Percentiles rank a stretch among this genome's conserved stretches.
phyloP scores from a whole-genome alignment of 1,284 basidiomycete species.

The Heterobasidion irregulare region DNA sequence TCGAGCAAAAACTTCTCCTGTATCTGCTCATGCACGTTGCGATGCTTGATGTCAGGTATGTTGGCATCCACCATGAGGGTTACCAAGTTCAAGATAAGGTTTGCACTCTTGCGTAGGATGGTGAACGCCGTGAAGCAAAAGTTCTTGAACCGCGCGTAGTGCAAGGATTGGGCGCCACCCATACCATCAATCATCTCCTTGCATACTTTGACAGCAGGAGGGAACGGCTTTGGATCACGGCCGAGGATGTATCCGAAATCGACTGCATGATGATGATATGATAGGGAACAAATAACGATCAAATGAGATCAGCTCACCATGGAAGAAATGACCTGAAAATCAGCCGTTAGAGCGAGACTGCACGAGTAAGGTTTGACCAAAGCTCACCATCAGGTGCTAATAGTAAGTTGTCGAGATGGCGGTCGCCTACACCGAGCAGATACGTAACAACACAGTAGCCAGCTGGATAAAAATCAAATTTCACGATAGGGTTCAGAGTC shows the following conservation, averaged over 20 bases:
- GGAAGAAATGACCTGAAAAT: conserved; percentile 70
- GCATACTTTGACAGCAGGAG: conserved; percentile 96
- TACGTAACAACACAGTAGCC: conserved; percentile 99
- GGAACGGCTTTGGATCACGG: conserved; percentile 96
- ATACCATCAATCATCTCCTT: conserved; percentile 99
- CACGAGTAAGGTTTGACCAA: conserved; percentile 21
- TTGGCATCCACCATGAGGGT: conserved; percentile 98
- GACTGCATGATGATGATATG: conserved; percentile 40
- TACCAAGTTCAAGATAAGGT: conserved; percentile 93
- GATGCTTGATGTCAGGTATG: conserved; percentile 94
- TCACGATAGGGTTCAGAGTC: not conserved
- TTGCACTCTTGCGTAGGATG: conserved; percentile 94
- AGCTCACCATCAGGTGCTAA: conserved; percentile 82
- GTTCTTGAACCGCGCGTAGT: conserved; percentile 92
- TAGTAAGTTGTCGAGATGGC: conserved; percentile 94
- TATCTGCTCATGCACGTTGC: conserved; percentile 81
- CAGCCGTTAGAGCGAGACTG: not conserved
- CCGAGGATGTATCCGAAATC: conserved; percentile 99
- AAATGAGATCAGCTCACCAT: conserved; percentile 40
- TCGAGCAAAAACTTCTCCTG: conserved; percentile 97
- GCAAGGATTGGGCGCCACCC: conserved; percentile 90
- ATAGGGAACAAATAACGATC: not conserved
- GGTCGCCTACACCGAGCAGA: conserved; percentile 92
- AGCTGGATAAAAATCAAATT: conserved; percentile 38
- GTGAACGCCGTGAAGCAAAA: conserved; percentile 96